These are phyloP conservation scores for Priceomyces haplophilus DNA, from an alignment of 805 yeast species.

Conservation along the genomic window DNA sequence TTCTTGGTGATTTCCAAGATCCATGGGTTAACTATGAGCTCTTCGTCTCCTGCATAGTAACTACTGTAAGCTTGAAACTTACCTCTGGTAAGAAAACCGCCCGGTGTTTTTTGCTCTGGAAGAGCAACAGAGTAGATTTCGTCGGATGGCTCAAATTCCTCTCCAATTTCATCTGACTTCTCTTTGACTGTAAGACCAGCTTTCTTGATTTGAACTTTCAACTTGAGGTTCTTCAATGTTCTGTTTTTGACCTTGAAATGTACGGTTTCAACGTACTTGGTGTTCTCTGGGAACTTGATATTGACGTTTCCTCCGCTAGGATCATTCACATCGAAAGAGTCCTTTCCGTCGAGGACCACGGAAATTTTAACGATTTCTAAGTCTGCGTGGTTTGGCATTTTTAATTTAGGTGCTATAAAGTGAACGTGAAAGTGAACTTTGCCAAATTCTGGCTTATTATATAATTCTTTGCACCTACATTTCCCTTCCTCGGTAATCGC, in stretches of 20 bases:
- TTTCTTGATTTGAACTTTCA: conserved; percentile 36
- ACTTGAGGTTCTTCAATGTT: conserved; percentile 27
- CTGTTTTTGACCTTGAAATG: conserved; percentile 30
- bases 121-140: conserved; percentile 29
- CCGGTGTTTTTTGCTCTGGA: conserved; percentile 36
- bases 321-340: conserved; percentile 23
- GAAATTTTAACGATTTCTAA: conserved; percentile 30
- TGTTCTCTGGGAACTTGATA: conserved; percentile 35
- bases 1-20: conserved; percentile 32
- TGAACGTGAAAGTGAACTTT: too few relatives aligned
- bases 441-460: too few relatives aligned
- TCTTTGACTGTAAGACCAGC: conserved; percentile 32
- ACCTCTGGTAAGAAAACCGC: conserved; percentile 39
- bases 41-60: conserved; percentile 32
- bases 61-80: conserved; percentile 28
- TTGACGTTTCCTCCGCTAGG: conserved; percentile 26
- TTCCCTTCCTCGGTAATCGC: conserved; percentile 1
- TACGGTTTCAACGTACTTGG: conserved; percentile 30
- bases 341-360: conserved; percentile 29
- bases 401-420: neutral
- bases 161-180: conserved; percentile 30
- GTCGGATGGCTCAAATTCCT: conserved; percentile 29
- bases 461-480: too few relatives aligned
- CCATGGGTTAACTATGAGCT: conserved; percentile 30
- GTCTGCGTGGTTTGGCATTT: conserved; percentile 23